These are phyloP conservation scores for Rhexocercosporidium sp. DNA, from an alignment of 2,329 filamentous ascomycete genomes.

Conservation along the genomic window DNA sequence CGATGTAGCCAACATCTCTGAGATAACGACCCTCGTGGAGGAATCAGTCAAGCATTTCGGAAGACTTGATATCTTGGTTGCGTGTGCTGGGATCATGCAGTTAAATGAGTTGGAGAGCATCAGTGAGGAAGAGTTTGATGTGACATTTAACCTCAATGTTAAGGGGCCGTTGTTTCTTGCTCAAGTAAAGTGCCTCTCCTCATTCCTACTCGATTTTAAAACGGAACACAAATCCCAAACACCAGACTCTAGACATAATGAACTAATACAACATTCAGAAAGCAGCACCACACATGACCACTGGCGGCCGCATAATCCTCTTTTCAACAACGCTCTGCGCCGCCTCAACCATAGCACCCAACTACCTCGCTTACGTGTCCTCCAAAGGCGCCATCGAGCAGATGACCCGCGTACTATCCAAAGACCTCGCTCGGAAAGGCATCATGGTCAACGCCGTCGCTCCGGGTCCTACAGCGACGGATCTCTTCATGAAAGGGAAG, in stretches of 20 bases:
- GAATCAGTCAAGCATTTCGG: conserved; percentile 55
- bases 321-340: conserved; percentile 52
- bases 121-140: conserved; percentile 57
- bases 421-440: conserved; percentile 53
- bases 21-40: conserved; percentile 55
- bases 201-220: no score
- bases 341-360: conserved; percentile 46
- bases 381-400: conserved; percentile 61
- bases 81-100: conserved; percentile 58
- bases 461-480: conserved; percentile 57
- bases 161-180: conserved; percentile 61
- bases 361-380: conserved; percentile 52
- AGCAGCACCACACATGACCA: conserved; percentile 55
- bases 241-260: no score
- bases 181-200: conserved; percentile 42
- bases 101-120: conserved; percentile 55
- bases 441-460: conserved; percentile 57
- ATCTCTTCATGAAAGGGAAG: conserved; percentile 53
- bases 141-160: conserved; percentile 57
- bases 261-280: conserved; percentile 45
- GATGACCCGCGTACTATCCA: conserved; percentile 55
- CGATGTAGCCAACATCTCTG: conserved; percentile 53
- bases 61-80: conserved; percentile 62
- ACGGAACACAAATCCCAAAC: no score
- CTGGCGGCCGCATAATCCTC: conserved; percentile 56